Evolutionary conservation across 2,329 filamentous ascomycete genomes (phyloP), one percentile per base, ranked within the genome.

Genomic region (Botrytis tulipae): DNA sequence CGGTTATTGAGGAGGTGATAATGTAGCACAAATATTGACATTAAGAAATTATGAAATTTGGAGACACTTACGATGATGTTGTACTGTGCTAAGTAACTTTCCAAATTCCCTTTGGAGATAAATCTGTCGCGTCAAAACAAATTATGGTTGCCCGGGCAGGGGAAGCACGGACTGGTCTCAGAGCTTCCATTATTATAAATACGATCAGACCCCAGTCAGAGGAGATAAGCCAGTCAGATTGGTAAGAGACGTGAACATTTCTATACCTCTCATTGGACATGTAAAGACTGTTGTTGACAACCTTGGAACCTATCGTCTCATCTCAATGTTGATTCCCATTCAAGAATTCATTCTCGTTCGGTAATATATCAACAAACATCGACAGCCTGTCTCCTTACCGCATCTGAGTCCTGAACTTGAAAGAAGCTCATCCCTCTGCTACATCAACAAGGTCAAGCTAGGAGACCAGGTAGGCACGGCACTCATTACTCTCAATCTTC

Each of bases 111-210:
- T 65, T 65, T 25, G 42, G 35, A 54, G 42, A 72, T 68, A 68
- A 68, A 48, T 72, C 62, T 69, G 51, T 72, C 51, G 62, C 62
- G 62, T 69, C 71, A 60, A 72, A 72, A 72, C 62, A 72, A 72
- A 72, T 68, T 68, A 40, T 68, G 71, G 71, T 72, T 72, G 62
- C 62, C 71, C 51, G 12, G 71, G 62, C 71, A 68, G 65, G 54
- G 51, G 46, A 29, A 32, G 48, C n/a, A 9, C n/a, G 37, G 48
- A 62, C 67, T 71, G 54, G 46, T 71, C 68, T 37, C 40, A 46
- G 63, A 71, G 48, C 32, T 54, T 40, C 16, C 60, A 62, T 62
- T 62, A 62, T 59, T 71, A 57, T 35, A 63, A 60, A 62, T 68
- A 68, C 65, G 35, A 68, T 54, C 48, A 40, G 22, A 54, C 48